These are phyloP conservation scores for Entamoeba moshkovskii DNA, from an alignment of 208 protist species.

Conservation along the genomic window DNA sequence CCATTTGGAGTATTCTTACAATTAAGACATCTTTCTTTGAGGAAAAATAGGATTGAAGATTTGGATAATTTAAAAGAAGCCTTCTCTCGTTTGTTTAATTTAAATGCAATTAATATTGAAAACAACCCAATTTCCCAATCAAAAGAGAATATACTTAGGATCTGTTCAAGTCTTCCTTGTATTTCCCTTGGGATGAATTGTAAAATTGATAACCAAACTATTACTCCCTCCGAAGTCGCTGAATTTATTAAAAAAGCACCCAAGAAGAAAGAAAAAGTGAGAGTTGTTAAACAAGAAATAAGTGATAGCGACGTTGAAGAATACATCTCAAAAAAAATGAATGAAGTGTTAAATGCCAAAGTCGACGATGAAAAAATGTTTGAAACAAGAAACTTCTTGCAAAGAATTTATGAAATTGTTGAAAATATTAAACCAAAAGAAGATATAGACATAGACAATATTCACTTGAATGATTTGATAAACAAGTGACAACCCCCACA, in stretches of 20 bases:
- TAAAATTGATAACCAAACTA: not conserved
- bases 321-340: not conserved
- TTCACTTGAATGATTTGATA: not conserved
- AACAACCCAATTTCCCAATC: not conserved
- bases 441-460: not conserved
- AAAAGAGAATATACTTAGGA: not conserved
- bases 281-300: not conserved
- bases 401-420: not conserved
- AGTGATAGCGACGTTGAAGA: not conserved
- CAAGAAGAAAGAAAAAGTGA: not conserved
- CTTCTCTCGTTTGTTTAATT: not conserved
- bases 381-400: not conserved
- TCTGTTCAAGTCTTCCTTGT: not conserved
- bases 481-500: too few species aligned
- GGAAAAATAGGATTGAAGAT: not conserved
- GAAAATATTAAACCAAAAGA: not conserved
- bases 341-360: not conserved
- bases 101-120: not conserved
- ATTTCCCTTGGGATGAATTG: not conserved
- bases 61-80: not conserved
- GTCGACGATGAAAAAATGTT: not conserved
- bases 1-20: not conserved
- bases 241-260: not conserved
- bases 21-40: not conserved
- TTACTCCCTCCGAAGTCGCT: not conserved